Evolutionary conservation across 2,329 filamentous ascomycete genomes (phyloP), one percentile per base, ranked within the genome.

Genomic region (Magnaporthiopsis rhizophila): DNA sequence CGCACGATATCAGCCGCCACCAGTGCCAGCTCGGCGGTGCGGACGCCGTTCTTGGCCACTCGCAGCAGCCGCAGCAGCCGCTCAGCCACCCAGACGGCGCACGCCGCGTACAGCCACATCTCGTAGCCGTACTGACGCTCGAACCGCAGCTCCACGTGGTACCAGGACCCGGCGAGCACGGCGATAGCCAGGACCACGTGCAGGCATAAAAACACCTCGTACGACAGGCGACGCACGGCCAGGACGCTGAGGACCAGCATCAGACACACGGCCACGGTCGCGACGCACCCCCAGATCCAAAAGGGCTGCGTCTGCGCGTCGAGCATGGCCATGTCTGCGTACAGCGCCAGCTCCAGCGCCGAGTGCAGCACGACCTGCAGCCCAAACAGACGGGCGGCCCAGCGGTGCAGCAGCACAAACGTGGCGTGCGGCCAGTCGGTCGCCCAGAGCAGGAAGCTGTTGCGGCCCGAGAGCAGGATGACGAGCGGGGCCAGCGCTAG

Each of bases 381-480:
- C 1, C 76, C 75, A 30, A 74, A 77, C 7, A 84, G 71, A 24
- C 75, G 71, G 0, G 80, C 81, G 1, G 81, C 71, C 79, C 79
- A 83, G 13, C 80, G 74, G 66, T 85, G 81, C 0, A 83, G 71
- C 0, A 83, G 69, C 2, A 83, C 65, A 63, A 75, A 83, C 0
- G 82, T 83, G 0, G 76, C 75, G 65, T 81, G 77, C 0, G 74
- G 77, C 80, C 81, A 83, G 67, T 80, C 76, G 3, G 81, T 82
- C 1, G 81, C 53, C 71, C 75, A 79, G 0, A 83, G 73, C 0
- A 82, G 73, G 3, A 83, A 32, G 63, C 80, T 83, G 67, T 84
- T 83, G 1, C 81, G 72, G 0, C 76, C 72, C 0, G 77, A 74
- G 64, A 78, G 82, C 3, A 84, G 73, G 18, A 83, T 69, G 0